Percentiles rank a stretch among this genome's conserved stretches.
These are phyloP conservation scores for Plantago coronopus DNA, from an alignment of 305 asterid species.

Conservation along the genomic window DNA sequence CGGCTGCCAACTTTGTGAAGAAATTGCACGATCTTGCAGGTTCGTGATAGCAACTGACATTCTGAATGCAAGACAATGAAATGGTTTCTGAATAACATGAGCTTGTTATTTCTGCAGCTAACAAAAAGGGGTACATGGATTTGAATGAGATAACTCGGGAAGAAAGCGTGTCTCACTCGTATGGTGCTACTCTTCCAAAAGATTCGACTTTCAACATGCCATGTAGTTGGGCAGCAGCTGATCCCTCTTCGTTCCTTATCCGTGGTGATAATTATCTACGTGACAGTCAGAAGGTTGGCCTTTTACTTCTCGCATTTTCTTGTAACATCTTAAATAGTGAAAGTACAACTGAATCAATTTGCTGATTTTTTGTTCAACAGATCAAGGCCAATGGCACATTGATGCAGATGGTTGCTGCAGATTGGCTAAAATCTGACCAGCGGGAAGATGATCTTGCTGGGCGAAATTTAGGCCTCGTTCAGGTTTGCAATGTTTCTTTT, in stretches of 20 bases:
- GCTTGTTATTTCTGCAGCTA: constrained; percentile 35
- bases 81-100: constrained; percentile 12
- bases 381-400: constrained; percentile 65
- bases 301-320: constrained; percentile 1
- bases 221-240: constrained; percentile 70
- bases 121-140: constrained; percentile 72
- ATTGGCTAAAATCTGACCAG: constrained; percentile 70
- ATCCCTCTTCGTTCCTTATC: constrained; percentile 68
- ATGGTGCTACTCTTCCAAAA: constrained; percentile 71
- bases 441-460: constrained; percentile 79
- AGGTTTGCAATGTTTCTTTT: constrained; percentile 34
- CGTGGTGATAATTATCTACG: constrained; percentile 68
- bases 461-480: constrained; percentile 70
- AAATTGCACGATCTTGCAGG: constrained; percentile 76
- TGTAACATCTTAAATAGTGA: neutral
- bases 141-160: constrained; percentile 58
- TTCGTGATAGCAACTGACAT: constrained; percentile 26
- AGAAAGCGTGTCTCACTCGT: constrained; percentile 40
- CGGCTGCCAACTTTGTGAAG: constrained; percentile 66
- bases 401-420: constrained; percentile 80
- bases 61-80: neutral
- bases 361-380: constrained; percentile 30
- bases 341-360: neutral
- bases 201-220: constrained; percentile 51
- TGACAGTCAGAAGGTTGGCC: constrained; percentile 64